Percentiles rank a stretch among this genome's conserved stretches.
phyloP scores from a whole-genome alignment of 805 yeast species.

The Danielozyma ontarioensis region DNA sequence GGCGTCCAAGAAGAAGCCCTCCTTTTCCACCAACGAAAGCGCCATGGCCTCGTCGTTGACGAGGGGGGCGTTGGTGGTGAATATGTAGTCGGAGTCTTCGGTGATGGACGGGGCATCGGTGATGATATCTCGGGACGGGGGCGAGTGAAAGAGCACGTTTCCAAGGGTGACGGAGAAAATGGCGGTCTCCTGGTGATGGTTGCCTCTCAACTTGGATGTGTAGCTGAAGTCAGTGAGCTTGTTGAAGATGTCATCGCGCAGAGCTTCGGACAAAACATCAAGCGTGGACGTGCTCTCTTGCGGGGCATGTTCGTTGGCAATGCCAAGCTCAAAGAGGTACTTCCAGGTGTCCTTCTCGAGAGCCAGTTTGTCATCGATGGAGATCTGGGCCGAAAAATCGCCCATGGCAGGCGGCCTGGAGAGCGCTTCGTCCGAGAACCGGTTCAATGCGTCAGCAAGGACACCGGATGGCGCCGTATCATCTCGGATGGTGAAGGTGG shows the following conservation, averaged over 20 bases:
- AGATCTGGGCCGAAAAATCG: not conserved
- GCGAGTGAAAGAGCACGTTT: constrained; percentile 22
- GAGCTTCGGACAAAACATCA: constrained; percentile 4
- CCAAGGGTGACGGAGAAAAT: constrained; percentile 37
- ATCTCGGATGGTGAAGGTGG: too few species aligned
- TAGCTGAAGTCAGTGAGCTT: constrained; percentile 23
- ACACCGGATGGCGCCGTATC: too few species aligned
- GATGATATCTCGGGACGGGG: constrained; percentile 2
- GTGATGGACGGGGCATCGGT: constrained; percentile 4
- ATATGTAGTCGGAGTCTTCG: constrained; percentile 12
- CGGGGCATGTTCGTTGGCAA: constrained; percentile 1
- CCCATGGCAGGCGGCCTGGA: constrained; percentile 10
- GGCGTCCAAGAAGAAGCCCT: constrained; percentile 13
- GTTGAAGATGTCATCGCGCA: constrained; percentile 17
- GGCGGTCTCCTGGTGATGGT: too few species aligned
- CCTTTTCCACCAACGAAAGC: constrained; percentile 14
- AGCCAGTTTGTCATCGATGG: constrained; percentile 2
- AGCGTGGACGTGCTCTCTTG: not conserved
- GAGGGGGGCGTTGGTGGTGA: constrained; percentile 30
- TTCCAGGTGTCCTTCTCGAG: constrained; percentile 11
- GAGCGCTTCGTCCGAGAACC: constrained; percentile 11
- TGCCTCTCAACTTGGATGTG: constrained; percentile 9
- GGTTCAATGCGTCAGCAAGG: constrained; percentile 5
- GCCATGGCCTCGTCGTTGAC: constrained; percentile 26
- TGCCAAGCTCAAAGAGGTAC: constrained; percentile 14